Percentiles rank a stretch among this genome's conserved stretches.
Conservation (phyloP, 169 alveolate species). For the Plasmodium vinckei region DNA sequence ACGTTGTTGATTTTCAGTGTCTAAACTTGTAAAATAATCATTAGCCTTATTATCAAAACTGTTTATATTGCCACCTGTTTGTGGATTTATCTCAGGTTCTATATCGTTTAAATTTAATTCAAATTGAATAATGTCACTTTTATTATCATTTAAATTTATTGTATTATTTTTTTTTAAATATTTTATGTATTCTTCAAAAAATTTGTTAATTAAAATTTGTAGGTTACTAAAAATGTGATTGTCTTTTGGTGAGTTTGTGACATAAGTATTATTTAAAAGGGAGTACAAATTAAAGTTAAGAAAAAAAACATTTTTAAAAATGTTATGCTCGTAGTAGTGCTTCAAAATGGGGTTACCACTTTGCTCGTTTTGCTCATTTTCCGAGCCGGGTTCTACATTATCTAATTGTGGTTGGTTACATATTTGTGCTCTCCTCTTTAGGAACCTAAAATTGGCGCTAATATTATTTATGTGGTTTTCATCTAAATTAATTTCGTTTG, state of each 20-base stretch:
- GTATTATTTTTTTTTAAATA: conserved; percentile 4
- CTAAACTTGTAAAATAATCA: too few species aligned
- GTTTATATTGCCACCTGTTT: too few species aligned
- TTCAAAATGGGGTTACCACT: not conserved
- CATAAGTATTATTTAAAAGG: conserved; percentile 23
- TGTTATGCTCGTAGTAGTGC: conserved; percentile 41
- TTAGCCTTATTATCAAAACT: too few species aligned
- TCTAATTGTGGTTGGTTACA: not conserved
- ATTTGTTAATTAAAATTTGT: conserved; percentile 11
- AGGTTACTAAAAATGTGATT: conserved; percentile 11
- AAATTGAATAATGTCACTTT: not conserved
- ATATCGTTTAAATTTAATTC: not conserved
- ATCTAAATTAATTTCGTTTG: conserved; percentile 23
- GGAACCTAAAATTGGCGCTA: conserved; percentile 15
- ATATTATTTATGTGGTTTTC: conserved; percentile 9
- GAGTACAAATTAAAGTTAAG: conserved; percentile 57
- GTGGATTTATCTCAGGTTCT: not conserved
- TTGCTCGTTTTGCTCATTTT: not conserved
- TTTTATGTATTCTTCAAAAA: conserved; percentile 27
- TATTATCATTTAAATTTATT: not conserved
- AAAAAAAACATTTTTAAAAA: conserved; percentile 32
- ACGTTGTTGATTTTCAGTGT: too few species aligned
- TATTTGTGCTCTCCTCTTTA: not conserved
- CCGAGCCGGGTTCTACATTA: not conserved
- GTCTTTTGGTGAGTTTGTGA: conserved; percentile 10